Evolutionary conservation across 225 moss, liverwort and hornwort genomes (phyloP).

Genomic region (Takakia lepidozioides): DNA sequence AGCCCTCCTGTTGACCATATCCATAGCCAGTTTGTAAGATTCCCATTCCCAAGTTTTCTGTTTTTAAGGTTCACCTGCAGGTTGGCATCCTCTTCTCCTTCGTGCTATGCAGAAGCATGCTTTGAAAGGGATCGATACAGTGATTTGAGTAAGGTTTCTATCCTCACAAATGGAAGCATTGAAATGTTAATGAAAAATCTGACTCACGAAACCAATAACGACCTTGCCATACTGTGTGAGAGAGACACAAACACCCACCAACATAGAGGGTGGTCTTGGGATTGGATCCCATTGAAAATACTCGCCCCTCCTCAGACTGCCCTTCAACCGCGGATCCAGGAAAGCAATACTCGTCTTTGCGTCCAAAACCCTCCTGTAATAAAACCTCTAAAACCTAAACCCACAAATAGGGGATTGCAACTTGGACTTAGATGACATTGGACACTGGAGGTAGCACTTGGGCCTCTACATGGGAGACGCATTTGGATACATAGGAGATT

Average conservation of each 20-base stretch:
- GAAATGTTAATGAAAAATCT: not conserved
- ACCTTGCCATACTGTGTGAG: not conserved
- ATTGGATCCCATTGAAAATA: slow-evolving; percentile 17
- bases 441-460: too few species aligned
- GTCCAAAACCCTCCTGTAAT: too few species aligned
- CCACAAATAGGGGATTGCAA: too few species aligned
- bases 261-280: slow-evolving; percentile 55
- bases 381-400: too few species aligned
- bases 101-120: not conserved
- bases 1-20: slow-evolving; percentile 52
- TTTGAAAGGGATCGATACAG: not conserved
- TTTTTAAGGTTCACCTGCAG: too few species aligned
- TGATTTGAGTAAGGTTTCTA: not conserved
- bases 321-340: too few species aligned
- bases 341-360: too few species aligned
- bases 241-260: slow-evolving; percentile 10
- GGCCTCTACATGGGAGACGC: too few species aligned
- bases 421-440: too few species aligned
- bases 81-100: not conserved
- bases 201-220: not conserved
- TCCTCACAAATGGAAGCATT: not conserved
- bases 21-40: not conserved
- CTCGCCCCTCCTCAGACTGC: not conserved
- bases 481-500: too few species aligned
- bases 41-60: too few species aligned